These are phyloP conservation scores for Limonium bicolor DNA, from an alignment of 148 eudicot genomes.

Conservation along the genomic window DNA sequence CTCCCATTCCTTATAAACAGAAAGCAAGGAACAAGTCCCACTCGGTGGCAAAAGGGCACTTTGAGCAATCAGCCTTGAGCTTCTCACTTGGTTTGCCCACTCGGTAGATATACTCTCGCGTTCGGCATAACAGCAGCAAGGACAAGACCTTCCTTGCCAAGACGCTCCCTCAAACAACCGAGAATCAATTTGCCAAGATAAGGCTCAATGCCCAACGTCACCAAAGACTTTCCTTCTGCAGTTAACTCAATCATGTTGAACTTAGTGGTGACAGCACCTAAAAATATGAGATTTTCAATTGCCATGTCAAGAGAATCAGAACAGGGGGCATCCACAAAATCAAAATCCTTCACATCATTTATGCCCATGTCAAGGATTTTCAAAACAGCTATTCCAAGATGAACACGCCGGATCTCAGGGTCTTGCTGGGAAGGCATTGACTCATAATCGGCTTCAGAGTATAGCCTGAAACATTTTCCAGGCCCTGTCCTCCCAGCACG, in stretches of 20 bases:
- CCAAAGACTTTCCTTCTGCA: conserved; percentile 36
- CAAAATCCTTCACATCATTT: conserved; percentile 47
- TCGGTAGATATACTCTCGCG: conserved; percentile 82
- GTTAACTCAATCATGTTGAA: conserved; percentile 39
- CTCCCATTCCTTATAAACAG: conserved; percentile 86
- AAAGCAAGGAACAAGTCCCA: conserved; percentile 74
- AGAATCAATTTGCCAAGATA: conserved; percentile 73
- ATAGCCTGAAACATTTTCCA: conserved; percentile 77
- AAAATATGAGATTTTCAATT: conserved; percentile 53
- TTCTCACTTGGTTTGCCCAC: conserved; percentile 64
- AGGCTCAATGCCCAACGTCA: conserved; percentile 83
- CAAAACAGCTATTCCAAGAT: conserved; percentile 86
- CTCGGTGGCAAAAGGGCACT: conserved; percentile 69
- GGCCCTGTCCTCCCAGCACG: conserved; percentile 98
- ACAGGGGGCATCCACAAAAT: conserved; percentile 78
- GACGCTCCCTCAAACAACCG: conserved; percentile 22
- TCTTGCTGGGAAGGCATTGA: conserved; percentile 57
- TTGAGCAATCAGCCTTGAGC: conserved; percentile 71
- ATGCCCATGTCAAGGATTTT: conserved; percentile 71
- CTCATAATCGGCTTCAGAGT: conserved; percentile 39
- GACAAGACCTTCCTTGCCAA: conserved; percentile 80
- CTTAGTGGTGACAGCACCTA: conserved; percentile 55
- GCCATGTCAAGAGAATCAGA: conserved; percentile 68
- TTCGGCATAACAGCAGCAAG: conserved; percentile 95
- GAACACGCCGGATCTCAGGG: conserved; percentile 86